Base-by-base conservation (phyloP, 2,329 filamentous ascomycete genomes). In the Neofusicoccum kwambonambiense region DNA sequence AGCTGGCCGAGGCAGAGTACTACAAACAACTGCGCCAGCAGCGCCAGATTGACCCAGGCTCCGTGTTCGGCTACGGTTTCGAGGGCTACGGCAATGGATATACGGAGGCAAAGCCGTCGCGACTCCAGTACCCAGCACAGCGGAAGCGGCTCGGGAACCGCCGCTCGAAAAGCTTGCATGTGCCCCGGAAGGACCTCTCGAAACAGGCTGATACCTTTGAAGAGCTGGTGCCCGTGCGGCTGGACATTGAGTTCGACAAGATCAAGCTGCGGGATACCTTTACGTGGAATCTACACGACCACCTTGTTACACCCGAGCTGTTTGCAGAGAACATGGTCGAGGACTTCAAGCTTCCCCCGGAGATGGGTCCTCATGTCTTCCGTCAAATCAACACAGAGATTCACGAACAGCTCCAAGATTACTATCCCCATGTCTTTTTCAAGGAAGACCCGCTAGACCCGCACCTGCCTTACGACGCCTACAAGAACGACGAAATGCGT, bases 401-500 rank as follows among this genome's bases (percentile, higher is more conserved):
- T 68, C 87, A 90, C 68, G 95, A 98, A 70, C 95, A 98, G 79
- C 84, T 98, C 58, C 88, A 89, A 71, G 95, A 98, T 75, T 98
- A 92, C 75, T 97, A 96, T 74, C 95, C 95, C 4, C 92, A 96
- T 71, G 89, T 95, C 27, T 95, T 89, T 74, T 90, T 94, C 56
- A 90, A 96, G 70, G 94, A 98, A 71, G 92, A 97, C 71, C 87
- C 94, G 0, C 83, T 97, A 52, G 94, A 99, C 72, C 91, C 93
- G 1, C 90, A 95, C 73, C 83, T 96, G 12, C 93, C 94, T 0
- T 98, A 98, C 75, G 89, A 86, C 44, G 93, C 95, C 6, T 97
- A 97, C 82, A 98, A 98, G 79, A 97, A 99, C 74, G 95, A 99
- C 75, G 95, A 99, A 80, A 97, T 99, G 94, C 90, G 95, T 58